Conservation (phyloP, 805 yeast genomes). For the Cyberlindnera maritima region DNA sequence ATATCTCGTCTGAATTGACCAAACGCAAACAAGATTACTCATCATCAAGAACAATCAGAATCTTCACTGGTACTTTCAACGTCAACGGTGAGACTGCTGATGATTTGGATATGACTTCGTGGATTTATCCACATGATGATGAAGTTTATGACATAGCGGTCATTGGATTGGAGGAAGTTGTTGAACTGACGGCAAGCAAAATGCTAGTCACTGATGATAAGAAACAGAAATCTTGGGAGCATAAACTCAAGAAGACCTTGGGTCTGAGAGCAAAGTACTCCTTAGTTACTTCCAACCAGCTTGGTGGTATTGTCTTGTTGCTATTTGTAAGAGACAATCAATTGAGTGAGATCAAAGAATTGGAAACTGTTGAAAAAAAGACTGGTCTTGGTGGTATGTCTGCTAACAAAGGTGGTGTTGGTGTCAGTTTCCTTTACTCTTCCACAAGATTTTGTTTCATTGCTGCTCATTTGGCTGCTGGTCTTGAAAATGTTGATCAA, state of each 20-base stretch:
- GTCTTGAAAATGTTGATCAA: constrained; percentile 75
- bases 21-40: constrained; percentile 48
- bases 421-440: constrained; percentile 82
- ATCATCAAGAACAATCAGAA: constrained; percentile 52
- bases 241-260: constrained; percentile 47
- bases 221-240: constrained; percentile 63
- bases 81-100: constrained; percentile 63
- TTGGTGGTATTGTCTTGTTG: constrained; percentile 64
- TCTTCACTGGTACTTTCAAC: constrained; percentile 86
- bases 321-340: constrained; percentile 56
- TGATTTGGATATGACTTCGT: constrained; percentile 57
- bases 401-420: constrained; percentile 96
- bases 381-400: constrained; percentile 97
- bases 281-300: constrained; percentile 66
- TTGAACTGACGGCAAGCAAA: constrained; percentile 86
- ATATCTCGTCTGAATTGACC: constrained; percentile 63
- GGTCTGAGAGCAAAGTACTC: constrained; percentile 43
- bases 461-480: constrained; percentile 94
- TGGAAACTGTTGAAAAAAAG: constrained; percentile 91
- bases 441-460: constrained; percentile 78
- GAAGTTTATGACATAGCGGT: constrained; percentile 66
- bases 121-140: constrained; percentile 72
- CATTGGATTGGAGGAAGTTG: constrained; percentile 92
- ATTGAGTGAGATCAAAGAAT: constrained; percentile 61
- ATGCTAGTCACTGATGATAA: constrained; percentile 72